Evolutionary conservation across 768 basidiomycete species (phyloP).

Genomic region (Hortiboletus flavorubellus): DNA sequence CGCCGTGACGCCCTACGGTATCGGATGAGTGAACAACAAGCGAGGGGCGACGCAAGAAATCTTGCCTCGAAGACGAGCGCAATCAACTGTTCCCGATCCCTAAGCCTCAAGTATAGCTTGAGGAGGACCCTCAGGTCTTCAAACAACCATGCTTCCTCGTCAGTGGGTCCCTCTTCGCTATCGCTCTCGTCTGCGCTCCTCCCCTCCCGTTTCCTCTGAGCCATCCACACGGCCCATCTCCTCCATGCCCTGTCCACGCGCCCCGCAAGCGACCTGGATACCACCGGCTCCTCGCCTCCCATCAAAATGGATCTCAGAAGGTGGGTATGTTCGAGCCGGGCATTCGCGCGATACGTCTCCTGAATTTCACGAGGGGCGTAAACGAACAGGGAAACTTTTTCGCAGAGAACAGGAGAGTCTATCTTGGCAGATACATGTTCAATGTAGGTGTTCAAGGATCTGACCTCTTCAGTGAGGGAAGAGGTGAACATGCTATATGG

Average conservation of each 20-base stretch:
- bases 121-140: constrained; percentile 86
- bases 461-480: constrained; percentile 86
- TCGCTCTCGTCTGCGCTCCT: constrained; percentile 50
- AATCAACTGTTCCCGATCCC: constrained; percentile 90
- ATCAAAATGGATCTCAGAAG: constrained; percentile 78
- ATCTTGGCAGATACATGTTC: constrained; percentile 85
- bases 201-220: constrained; percentile 50
- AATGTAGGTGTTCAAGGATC: constrained; percentile 80
- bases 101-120: constrained; percentile 70
- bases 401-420: constrained; percentile 82
- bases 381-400: constrained; percentile 83
- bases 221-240: constrained; percentile 75
- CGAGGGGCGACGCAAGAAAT: neutral
- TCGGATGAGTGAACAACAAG: constrained; percentile 1
- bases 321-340: constrained; percentile 69
- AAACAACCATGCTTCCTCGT: constrained; percentile 95
- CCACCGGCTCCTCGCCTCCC: constrained; percentile 67
- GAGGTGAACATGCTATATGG: constrained; percentile 86
- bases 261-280: constrained; percentile 77
- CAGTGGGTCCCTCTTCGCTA: constrained; percentile 87
- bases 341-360: constrained; percentile 73
- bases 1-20: constrained; percentile 79
- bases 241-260: constrained; percentile 73
- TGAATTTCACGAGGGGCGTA: constrained; percentile 89
- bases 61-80: constrained; percentile 91